phyloP scores from a whole-genome alignment of 2,329 filamentous ascomycete genomes.

The Exophiala viscosa region DNA sequence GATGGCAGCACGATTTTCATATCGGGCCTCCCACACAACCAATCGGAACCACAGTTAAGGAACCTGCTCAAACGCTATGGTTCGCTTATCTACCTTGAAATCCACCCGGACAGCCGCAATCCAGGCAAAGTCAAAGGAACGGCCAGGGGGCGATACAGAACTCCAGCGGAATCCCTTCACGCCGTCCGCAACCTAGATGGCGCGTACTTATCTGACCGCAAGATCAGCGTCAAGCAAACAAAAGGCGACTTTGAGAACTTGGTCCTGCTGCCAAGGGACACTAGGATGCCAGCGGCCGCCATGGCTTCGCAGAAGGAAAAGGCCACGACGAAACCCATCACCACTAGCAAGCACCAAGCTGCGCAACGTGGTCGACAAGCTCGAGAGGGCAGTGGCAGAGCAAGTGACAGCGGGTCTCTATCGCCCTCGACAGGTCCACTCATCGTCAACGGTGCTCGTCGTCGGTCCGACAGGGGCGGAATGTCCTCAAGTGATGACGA shows the following conservation, averaged over 20 bases:
- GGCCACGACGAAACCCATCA: not conserved
- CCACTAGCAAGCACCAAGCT: not conserved
- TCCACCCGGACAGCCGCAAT: slow-evolving; percentile 18
- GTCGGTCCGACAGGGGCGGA: slow-evolving; percentile 3
- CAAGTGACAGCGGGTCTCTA: slow-evolving; percentile 5
- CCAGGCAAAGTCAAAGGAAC: slow-evolving; percentile 23
- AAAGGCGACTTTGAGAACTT: not conserved
- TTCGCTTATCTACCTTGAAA: slow-evolving; percentile 20
- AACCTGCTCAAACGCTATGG: slow-evolving; percentile 19
- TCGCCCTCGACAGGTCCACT: slow-evolving; percentile 15
- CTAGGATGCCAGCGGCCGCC: too few species aligned
- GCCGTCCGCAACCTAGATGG: slow-evolving; percentile 21
- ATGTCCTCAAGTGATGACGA: slow-evolving; percentile 14
- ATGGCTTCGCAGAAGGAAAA: not conserved
- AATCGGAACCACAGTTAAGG: slow-evolving; percentile 19
- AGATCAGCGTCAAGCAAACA: slow-evolving; percentile 18
- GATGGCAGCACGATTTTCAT: slow-evolving; percentile 20
- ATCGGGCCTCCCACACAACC: slow-evolving; percentile 20
- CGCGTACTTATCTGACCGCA: slow-evolving; percentile 1
- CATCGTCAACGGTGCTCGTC: slow-evolving; percentile 24
- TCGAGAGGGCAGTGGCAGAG: slow-evolving; percentile 2
- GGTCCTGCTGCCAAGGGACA: not conserved
- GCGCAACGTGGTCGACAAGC: not conserved
- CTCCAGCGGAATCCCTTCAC: slow-evolving; percentile 13
- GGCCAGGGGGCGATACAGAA: slow-evolving; percentile 19